phyloP scores from a whole-genome alignment of 2,329 filamentous ascomycete species.

The Apiospora koreana region DNA sequence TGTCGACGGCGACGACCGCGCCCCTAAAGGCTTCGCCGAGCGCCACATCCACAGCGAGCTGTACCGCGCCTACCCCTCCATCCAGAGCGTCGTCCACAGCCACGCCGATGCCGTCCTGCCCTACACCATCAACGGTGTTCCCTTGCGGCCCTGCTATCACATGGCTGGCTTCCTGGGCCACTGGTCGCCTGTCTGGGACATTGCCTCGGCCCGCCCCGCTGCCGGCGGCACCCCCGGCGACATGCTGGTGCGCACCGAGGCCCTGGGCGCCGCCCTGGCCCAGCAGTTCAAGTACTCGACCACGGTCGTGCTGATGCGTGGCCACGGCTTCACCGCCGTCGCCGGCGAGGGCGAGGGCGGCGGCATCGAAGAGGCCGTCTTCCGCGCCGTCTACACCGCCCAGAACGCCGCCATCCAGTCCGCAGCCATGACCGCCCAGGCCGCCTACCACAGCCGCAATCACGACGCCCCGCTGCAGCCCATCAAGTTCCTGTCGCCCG shows the following conservation, averaged over 20 bases:
- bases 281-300: neutral
- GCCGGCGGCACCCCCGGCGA: neutral
- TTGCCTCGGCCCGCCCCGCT: neutral
- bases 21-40: constrained; percentile 36
- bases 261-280: neutral
- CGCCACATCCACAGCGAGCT: constrained; percentile 24
- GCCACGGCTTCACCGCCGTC: constrained; percentile 1
- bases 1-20: constrained; percentile 36
- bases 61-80: constrained; percentile 17
- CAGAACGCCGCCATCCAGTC: neutral
- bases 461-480: neutral
- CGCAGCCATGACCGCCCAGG: neutral
- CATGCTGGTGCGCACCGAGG: neutral
- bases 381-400: constrained; percentile 3
- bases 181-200: neutral
- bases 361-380: neutral
- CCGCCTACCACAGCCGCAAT: neutral
- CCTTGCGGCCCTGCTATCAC: constrained; percentile 18
- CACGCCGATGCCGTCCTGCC: constrained; percentile 19
- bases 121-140: constrained; percentile 16
- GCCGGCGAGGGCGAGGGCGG: neutral
- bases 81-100: constrained; percentile 21
- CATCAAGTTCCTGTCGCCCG: constrained; percentile 2
- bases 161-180: constrained; percentile 21
- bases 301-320: neutral